Conservation (phyloP, 179 eudicot species). For the Carnegiea gigantea region DNA sequence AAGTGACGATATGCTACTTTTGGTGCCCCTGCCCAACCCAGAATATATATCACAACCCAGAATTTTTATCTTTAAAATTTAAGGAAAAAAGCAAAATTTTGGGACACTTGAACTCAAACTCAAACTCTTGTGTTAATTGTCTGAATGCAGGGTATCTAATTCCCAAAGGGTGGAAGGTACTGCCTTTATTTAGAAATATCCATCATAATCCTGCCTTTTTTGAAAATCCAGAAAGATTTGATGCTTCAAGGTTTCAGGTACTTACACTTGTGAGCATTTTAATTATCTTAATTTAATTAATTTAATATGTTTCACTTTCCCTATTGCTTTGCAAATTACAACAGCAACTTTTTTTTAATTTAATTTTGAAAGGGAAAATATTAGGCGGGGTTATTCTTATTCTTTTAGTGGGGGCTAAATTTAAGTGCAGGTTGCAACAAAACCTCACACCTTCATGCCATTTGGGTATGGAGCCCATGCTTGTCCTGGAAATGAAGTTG, state of each 20-base stretch:
- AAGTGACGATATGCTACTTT: not conserved
- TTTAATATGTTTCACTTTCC: no score
- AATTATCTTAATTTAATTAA: no score
- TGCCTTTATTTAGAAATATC: conserved; percentile 54
- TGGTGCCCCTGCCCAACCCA: not conserved
- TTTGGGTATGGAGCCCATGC: conserved; percentile 58
- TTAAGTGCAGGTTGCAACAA: conserved; percentile 39
- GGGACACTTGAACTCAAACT: no score
- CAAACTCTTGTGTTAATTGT: not conserved
- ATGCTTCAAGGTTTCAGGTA: conserved; percentile 62
- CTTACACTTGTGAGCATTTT: not conserved
- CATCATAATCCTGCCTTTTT: conserved; percentile 48
- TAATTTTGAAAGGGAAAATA: no score
- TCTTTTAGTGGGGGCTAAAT: not conserved
- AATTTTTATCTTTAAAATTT: no score
- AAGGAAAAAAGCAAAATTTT: no score
- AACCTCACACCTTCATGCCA: conserved; percentile 49
- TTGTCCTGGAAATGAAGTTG: conserved; percentile 61
- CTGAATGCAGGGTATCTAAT: conserved; percentile 44
- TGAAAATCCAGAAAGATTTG: conserved; percentile 39
- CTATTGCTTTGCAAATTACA: no score
- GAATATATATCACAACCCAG: not conserved
- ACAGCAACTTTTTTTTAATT: no score
- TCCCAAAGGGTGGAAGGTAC: conserved; percentile 61
- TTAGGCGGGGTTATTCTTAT: no score